These are phyloP conservation scores for Geum urbanum DNA, from an alignment of 306 rosid species.

Conservation along the genomic window DNA sequence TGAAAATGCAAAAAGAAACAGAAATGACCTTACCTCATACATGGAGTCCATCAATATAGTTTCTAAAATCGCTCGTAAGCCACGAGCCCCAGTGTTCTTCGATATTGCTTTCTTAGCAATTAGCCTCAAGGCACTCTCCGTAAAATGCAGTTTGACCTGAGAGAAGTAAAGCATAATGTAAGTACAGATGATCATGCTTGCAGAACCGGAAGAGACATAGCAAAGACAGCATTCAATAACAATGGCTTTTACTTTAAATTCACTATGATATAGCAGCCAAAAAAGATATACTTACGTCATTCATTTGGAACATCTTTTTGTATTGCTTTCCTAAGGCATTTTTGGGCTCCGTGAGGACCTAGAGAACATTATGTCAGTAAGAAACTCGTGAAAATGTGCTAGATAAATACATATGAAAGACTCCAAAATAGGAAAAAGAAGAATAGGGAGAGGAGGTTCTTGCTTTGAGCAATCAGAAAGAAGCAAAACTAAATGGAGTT, in stretches of 20 bases:
- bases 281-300: constrained; percentile 56
- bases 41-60: constrained; percentile 84
- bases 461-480: background rate
- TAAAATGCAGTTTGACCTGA: constrained; percentile 84
- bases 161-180: constrained; percentile 19
- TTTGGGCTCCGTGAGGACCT: constrained; percentile 94
- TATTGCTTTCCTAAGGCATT: constrained; percentile 98
- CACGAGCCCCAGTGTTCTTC: constrained; percentile 88
- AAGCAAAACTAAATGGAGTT: background rate
- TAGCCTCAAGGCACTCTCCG: constrained; percentile 57
- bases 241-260: background rate
- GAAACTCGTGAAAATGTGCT: constrained; percentile 5
- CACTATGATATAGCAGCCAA: background rate
- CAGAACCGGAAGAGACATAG: constrained; percentile 16
- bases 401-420: background rate
- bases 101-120: constrained; percentile 81
- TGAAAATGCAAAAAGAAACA: constrained; percentile 11
- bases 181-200: constrained; percentile 20
- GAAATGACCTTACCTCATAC: constrained; percentile 69
- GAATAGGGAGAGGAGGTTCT: background rate
- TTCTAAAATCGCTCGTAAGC: constrained; percentile 77
- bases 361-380: constrained; percentile 23
- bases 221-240: background rate
- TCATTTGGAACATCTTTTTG: constrained; percentile 87
- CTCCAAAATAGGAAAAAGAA: constrained; percentile 4